Conservation (phyloP, 208 protist genomes). For the Trypanosoma conorhini region DNA sequence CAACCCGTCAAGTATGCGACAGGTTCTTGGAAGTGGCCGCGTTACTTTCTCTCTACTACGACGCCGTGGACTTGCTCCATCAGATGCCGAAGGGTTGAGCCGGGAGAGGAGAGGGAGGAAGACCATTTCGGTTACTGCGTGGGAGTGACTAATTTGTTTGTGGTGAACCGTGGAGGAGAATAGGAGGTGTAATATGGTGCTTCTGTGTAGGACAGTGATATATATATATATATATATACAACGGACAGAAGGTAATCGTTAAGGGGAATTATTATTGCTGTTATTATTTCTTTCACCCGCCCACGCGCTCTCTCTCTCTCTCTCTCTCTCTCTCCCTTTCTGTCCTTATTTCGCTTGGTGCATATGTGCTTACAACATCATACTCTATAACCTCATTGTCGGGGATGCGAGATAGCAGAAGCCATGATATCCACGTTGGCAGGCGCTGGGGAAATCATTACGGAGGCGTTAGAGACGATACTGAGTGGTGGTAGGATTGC, state of each 20-base stretch:
- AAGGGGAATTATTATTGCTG: too few species aligned
- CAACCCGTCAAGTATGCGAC: constrained; percentile 67
- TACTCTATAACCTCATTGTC: background rate
- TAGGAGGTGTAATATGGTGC: background rate
- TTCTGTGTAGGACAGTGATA: background rate
- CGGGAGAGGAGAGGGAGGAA: background rate
- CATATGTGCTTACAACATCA: constrained; percentile 14
- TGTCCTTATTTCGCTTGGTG: constrained; percentile 11
- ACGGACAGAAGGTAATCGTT: too few species aligned
- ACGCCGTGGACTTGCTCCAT: constrained; percentile 50
- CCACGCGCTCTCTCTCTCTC: background rate
- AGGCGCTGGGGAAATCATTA: constrained; percentile 17
- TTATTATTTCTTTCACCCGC: too few species aligned
- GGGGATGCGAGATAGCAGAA: background rate
- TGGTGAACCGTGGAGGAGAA: background rate
- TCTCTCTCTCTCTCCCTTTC: background rate
- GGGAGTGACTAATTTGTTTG: background rate
- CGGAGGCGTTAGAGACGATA: constrained; percentile 32
- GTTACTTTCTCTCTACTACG: constrained; percentile 82
- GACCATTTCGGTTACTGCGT: background rate
- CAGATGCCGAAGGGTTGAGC: constrained; percentile 24
- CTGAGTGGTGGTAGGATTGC: constrained; percentile 35
- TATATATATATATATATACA: constrained; percentile 31
- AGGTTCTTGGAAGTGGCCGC: constrained; percentile 70
- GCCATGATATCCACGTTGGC: background rate